Base-by-base conservation (phyloP, 371 early-diverging fungal genomes). In the Circinella minor region DNA sequence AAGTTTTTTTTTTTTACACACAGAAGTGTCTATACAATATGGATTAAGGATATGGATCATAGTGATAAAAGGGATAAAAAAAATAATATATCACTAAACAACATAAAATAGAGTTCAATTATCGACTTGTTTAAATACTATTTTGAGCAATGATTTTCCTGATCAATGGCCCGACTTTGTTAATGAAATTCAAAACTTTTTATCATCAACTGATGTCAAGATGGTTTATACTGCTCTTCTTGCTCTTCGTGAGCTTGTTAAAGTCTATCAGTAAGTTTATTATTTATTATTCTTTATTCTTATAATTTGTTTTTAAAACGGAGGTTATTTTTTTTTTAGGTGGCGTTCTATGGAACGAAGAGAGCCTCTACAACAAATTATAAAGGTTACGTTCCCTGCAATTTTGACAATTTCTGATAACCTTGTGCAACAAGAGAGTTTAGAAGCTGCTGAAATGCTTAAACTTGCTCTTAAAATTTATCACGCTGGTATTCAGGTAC, bases 151-250 rank as follows among this genome's bases (percentile, higher is more conserved):
- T 66, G 96, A 96, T 68, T 94, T 89, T 70, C 94, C 93, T 49
- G 84, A 88, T 37, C 83, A 91, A 60, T 98, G 95, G 95, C 92
- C 95, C 13, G 84, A 89, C 34, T 95, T 92, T 75, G 82, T 95
- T 49, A 86, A 79, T 63, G 84, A 88, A 57, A 71, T 91, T 60
- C 82, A 87, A 71, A 77, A 79, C 49, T 75, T 87, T 70, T 76
- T 96, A n/a, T 80, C 90, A 37, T 86, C 91, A 0, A 79, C 86
- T 61, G 90, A 95, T 65, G 78, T 81, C 18, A 81, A 85, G 61
- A 74, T 85, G 37, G 89, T 93, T 13, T 88, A 90, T 68, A 89
- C 90, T 20, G 97, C 94, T 36, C 80, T 97, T 17, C 70, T 92
- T 20, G 90, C 91, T 34, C 68, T 96, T 68, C 87, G 89, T 61